Evolutionary conservation across 2,329 filamentous ascomycete species (phyloP).

Genomic region (Salinomyces thailandicus): DNA sequence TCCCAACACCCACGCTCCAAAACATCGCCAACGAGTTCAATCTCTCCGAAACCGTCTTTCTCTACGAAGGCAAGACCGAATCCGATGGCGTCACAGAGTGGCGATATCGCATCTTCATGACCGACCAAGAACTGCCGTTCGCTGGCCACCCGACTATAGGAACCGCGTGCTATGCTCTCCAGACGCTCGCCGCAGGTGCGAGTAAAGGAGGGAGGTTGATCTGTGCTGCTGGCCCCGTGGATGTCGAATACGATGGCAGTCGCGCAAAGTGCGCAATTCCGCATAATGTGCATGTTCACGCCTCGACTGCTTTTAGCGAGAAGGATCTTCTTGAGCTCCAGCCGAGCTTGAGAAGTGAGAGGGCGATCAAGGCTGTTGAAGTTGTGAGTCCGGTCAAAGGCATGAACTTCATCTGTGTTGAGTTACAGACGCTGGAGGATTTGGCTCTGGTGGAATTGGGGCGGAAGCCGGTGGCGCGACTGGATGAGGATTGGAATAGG

Average conservation of each 20-base stretch:
- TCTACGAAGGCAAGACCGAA: slow-evolving; percentile 29
- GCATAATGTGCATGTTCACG: slow-evolving; percentile 55
- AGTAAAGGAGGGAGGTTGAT: slow-evolving; percentile 27
- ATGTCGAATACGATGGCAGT: slow-evolving; percentile 29
- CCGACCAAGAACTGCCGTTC: slow-evolving; percentile 43
- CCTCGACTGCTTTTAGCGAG: slow-evolving; percentile 19
- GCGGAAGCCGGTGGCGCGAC: slow-evolving; percentile 24
- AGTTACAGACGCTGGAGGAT: slow-evolving; percentile 49
- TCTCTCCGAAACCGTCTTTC: slow-evolving; percentile 47
- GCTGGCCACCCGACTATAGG: slow-evolving; percentile 50
- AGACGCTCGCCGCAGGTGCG: slow-evolving; percentile 18
- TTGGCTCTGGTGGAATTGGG: slow-evolving; percentile 38
- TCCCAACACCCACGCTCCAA: slow-evolving; percentile 43
- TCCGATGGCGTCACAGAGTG: slow-evolving; percentile 22
- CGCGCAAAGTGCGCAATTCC: slow-evolving; percentile 55
- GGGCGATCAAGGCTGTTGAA: slow-evolving; percentile 10
- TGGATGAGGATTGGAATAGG: slow-evolving; percentile 42
- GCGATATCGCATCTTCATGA: slow-evolving; percentile 46
- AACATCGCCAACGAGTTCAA: slow-evolving; percentile 48
- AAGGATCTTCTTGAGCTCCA: slow-evolving; percentile 28
- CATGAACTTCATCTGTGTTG: slow-evolving; percentile 60
- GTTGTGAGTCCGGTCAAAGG: slow-evolving; percentile 53
- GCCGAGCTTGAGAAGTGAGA: slow-evolving; percentile 19
- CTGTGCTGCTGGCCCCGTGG: slow-evolving; percentile 37
- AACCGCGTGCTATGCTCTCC: slow-evolving; percentile 40